A percentile compares a stretch with the other conserved stretches of the same genome.
These are phyloP conservation scores for Trichoderma citrinoviride DNA, from an alignment of 2,329 filamentous ascomycete species.

Conservation along the genomic window DNA sequence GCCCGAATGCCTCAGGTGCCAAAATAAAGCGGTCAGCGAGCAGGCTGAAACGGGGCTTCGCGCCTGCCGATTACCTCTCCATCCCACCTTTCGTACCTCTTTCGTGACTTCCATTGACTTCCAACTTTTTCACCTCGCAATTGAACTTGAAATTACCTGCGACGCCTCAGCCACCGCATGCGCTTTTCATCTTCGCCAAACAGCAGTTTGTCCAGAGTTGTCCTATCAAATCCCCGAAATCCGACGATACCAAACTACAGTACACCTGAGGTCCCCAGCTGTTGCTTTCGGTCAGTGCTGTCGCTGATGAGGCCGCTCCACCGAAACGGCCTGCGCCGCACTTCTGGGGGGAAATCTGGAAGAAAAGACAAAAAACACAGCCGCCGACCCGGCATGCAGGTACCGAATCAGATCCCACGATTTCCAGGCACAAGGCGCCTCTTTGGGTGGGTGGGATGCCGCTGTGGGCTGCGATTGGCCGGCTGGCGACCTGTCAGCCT, in stretches of 20 bases:
- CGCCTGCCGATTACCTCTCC: not conserved
- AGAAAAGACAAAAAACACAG: not conserved
- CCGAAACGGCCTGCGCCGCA: not conserved
- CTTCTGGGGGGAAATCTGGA: not conserved
- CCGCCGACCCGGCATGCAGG: slow-evolving; percentile 3
- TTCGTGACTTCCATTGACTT: not conserved
- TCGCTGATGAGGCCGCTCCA: not conserved
- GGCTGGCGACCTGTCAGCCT: not conserved
- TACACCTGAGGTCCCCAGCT: not conserved
- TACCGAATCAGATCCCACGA: not conserved
- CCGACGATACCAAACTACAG: not conserved
- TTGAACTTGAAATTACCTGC: too few species aligned
- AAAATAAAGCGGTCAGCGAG: not conserved
- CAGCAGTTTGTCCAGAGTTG: too few species aligned
- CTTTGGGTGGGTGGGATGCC: not conserved
- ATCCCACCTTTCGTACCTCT: not conserved
- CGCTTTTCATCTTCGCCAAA: too few species aligned
- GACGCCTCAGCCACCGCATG: too few species aligned
- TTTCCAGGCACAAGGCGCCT: slow-evolving; percentile 13
- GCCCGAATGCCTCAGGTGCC: not conserved
- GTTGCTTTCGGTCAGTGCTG: not conserved
- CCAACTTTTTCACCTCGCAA: too few species aligned
- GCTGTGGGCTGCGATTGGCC: not conserved
- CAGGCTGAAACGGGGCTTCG: not conserved
- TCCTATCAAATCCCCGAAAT: too few species aligned